Base-by-base conservation (phyloP, 192 early-diverging fungal species). In the Coemansia sp. region DNA sequence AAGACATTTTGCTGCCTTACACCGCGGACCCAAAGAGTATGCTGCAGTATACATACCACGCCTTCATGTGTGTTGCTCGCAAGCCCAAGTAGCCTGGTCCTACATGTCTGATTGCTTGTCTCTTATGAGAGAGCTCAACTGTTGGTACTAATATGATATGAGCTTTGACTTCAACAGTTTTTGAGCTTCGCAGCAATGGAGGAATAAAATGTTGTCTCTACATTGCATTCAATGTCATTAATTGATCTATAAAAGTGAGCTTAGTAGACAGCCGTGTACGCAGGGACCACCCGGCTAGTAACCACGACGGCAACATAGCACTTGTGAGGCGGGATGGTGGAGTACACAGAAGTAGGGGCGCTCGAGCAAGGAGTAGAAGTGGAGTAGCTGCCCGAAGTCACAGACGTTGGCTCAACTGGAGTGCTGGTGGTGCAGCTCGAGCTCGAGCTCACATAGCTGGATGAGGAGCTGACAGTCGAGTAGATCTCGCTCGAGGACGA, bases 1-100 rank as follows among this genome's bases (percentile, higher is more conserved):
- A 77, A 5, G 85, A 72, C 41, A 70, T 91, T 7, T 61, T 81
- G 34, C 86, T 90, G 15, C 86, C 92, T 1, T 95, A 97, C 71
- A 91, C 94, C 14, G 74, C 85, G 17, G 92, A 94, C 76, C 81
- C 88, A 17, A 83, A 84, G 44, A 85, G 87, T 27, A 97, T 97
- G 95, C 77, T 97, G 5, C 86, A 90, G 59, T 94, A 94, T 72
- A 85, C 90, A 8, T 96, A 95, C 78, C 85, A 89, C n/a, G 57
- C 63, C 1, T 82, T 82, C 48, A 74, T 76, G 68, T 69, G 64
- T 21, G 74, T 82, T 25, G 79, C 79, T 3, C 74, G 59, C 70
- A 82, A 82, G 69, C 79, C 79, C 29, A 63, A 23, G 36, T 51
- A 67, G 23, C 38, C 44, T 19, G 6, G 44, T 6, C 44, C 44